A percentile compares a stretch with the other conserved stretches of the same genome.
These are phyloP conservation scores for Hymenoscyphus fraxineus DNA, from an alignment of 2,329 filamentous ascomycete genomes.

Conservation along the genomic window DNA sequence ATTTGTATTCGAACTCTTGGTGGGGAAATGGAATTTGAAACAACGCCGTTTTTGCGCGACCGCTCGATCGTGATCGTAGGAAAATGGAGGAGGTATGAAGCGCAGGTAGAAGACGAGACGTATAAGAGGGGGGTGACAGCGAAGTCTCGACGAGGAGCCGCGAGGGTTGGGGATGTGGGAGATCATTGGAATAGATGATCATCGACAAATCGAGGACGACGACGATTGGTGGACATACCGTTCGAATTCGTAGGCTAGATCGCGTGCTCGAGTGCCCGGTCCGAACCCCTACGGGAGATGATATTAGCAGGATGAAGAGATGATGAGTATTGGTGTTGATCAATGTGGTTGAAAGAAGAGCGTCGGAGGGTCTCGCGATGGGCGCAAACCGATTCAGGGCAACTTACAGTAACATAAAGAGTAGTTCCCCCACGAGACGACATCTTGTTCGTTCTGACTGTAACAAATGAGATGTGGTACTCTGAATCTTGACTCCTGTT, in stretches of 20 bases:
- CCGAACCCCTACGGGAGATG: conserved; percentile 66
- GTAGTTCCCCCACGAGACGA: conserved; percentile 95
- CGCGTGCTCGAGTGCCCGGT: conserved; percentile 96
- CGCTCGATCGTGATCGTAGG: conserved; percentile 37
- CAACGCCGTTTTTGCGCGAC: conserved; percentile 35
- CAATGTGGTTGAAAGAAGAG: not conserved
- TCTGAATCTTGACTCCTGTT: not conserved
- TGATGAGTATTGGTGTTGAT: not conserved
- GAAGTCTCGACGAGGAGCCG: conserved; percentile 42
- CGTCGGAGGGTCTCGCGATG: not conserved
- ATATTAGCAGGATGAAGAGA: conserved; percentile 2
- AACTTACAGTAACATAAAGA: conserved; percentile 76
- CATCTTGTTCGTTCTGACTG: conserved; percentile 52
- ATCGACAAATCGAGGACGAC: conserved; percentile 41
- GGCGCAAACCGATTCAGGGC: not conserved
- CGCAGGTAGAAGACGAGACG: conserved; percentile 40
- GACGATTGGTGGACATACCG: conserved; percentile 75
- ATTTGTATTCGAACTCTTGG: conserved; percentile 26
- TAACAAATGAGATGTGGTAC: not conserved
- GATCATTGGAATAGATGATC: conserved; percentile 38
- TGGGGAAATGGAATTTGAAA: conserved; percentile 25
- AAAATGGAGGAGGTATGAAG: conserved; percentile 36
- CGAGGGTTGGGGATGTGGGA: conserved; percentile 28
- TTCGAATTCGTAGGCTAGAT: conserved; percentile 99
- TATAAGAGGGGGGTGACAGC: conserved; percentile 38